A percentile compares a stretch with the other conserved stretches of the same genome.
Evolutionary conservation across 176 grass and related monocot genomes (phyloP).

Genomic region (Calamus simplicifolius): DNA sequence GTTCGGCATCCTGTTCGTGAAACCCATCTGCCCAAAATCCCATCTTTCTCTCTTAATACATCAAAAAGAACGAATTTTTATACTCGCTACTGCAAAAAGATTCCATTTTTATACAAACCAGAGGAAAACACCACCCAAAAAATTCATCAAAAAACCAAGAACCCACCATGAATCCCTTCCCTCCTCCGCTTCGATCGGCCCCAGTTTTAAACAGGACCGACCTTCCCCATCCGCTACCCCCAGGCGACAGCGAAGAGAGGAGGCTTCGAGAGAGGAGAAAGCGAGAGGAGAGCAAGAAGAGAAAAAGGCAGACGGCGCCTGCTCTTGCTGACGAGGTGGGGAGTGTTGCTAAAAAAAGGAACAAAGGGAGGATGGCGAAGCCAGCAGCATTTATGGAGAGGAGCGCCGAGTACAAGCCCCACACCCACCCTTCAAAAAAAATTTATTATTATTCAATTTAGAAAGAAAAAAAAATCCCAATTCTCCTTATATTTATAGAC

Average conservation of each 20-base stretch:
- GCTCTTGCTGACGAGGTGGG: neutral
- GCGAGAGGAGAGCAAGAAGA: neutral
- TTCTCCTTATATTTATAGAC: no score
- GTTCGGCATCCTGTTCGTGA: slow-evolving; percentile 31
- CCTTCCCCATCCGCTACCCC: neutral
- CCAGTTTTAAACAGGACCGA: no score
- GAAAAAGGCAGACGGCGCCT: neutral
- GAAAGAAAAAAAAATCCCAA: no score
- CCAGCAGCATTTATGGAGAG: slow-evolving; percentile 3
- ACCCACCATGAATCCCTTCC: no score
- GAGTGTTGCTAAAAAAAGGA: slow-evolving; percentile 3
- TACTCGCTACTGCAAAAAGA: no score
- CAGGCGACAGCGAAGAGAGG: neutral
- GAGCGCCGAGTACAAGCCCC: neutral
- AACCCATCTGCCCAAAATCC: neutral
- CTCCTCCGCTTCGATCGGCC: neutral
- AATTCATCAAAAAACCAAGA: no score
- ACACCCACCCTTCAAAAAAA: no score
- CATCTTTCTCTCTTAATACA: neutral
- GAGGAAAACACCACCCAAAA: no score
- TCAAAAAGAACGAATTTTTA: neutral
- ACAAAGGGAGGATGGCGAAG: slow-evolving; percentile 1
- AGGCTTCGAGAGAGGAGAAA: neutral
- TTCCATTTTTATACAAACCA: no score
- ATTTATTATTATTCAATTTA: no score